A percentile compares a stretch with the other conserved stretches of the same genome.
These are phyloP conservation scores for Nakazawaea ambrosiae DNA, from an alignment of 805 yeast genomes.

Conservation along the genomic window DNA sequence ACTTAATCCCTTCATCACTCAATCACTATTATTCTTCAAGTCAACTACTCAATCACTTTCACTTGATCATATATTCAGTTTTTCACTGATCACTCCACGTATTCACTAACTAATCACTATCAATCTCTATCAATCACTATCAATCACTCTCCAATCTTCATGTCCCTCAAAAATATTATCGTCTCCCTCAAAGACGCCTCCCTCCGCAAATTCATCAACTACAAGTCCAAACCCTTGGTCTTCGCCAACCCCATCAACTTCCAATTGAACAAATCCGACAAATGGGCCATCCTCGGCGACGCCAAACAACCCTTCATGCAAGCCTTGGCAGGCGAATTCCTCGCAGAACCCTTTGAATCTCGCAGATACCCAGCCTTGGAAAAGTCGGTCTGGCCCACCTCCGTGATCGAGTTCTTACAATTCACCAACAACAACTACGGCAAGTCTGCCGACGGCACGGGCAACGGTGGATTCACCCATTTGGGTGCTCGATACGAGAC, in stretches of 20 bases:
- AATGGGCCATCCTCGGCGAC: slow-evolving; percentile 50
- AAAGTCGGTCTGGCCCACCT: slow-evolving; percentile 35
- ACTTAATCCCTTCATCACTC: no score
- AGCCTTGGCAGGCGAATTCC: slow-evolving; percentile 47
- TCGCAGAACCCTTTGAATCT: slow-evolving; percentile 44
- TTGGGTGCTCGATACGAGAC: slow-evolving; percentile 85
- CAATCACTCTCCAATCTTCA: neutral
- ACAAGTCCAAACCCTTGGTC: slow-evolving; percentile 13
- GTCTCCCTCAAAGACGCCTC: slow-evolving; percentile 2
- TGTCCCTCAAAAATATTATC: neutral
- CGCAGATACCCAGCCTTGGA: slow-evolving; percentile 49
- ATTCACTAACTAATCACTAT: neutral
- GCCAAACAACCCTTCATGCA: slow-evolving; percentile 21
- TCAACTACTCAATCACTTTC: no score
- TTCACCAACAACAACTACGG: slow-evolving; percentile 28
- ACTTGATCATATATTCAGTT: neutral
- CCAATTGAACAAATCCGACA: slow-evolving; percentile 28
- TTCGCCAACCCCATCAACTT: slow-evolving; percentile 36
- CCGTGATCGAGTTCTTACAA: slow-evolving; percentile 32
- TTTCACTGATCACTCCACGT: neutral
- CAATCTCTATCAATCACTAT: neutral
- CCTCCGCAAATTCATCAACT: slow-evolving; percentile 1
- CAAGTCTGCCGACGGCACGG: slow-evolving; percentile 22
- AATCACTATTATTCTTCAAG: no score
- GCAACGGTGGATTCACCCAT: slow-evolving; percentile 53